Evolutionary conservation across 2,329 filamentous ascomycete genomes (phyloP).

Genomic region (Pseudogymnoascus sp.): DNA sequence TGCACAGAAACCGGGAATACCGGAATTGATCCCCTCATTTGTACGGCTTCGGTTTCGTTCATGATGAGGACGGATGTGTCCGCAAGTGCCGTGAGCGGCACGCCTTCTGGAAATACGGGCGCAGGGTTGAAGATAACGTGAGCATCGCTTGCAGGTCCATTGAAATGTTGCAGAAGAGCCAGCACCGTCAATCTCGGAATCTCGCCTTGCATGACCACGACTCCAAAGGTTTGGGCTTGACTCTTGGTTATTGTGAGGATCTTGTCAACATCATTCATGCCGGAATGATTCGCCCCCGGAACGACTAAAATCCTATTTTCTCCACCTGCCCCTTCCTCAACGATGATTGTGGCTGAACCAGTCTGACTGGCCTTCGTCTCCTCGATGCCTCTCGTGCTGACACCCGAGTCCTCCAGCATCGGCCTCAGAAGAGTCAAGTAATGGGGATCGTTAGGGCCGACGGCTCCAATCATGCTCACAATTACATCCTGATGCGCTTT

Average conservation of each 20-base stretch:
- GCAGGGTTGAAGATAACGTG: slow-evolving; percentile 10
- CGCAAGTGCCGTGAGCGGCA: neutral
- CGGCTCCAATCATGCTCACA: slow-evolving; percentile 13
- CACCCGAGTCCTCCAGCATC: slow-evolving; percentile 10
- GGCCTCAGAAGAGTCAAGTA: slow-evolving; percentile 7
- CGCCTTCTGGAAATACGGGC: slow-evolving; percentile 9
- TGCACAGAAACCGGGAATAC: neutral
- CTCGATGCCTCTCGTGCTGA: neutral
- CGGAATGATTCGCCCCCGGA: slow-evolving; percentile 9
- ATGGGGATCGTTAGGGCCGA: slow-evolving; percentile 9
- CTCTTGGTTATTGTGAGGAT: slow-evolving; percentile 5
- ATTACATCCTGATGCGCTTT: slow-evolving; percentile 8
- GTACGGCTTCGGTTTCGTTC: slow-evolving; percentile 10
- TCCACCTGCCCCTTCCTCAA: neutral
- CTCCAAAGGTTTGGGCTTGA: neutral
- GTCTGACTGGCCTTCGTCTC: neutral
- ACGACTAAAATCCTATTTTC: slow-evolving; percentile 9
- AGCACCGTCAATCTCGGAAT: neutral
- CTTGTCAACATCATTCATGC: slow-evolving; percentile 9
- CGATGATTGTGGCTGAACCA: slow-evolving; percentile 9
- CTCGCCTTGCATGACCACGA: slow-evolving; percentile 10
- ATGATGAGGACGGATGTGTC: slow-evolving; percentile 3
- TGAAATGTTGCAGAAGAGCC: neutral
- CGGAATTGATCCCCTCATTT: slow-evolving; percentile 2
- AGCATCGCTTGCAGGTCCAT: neutral